phyloP scores from a whole-genome alignment of 805 yeast species.

The Cyberlindnera xylosilytica region DNA sequence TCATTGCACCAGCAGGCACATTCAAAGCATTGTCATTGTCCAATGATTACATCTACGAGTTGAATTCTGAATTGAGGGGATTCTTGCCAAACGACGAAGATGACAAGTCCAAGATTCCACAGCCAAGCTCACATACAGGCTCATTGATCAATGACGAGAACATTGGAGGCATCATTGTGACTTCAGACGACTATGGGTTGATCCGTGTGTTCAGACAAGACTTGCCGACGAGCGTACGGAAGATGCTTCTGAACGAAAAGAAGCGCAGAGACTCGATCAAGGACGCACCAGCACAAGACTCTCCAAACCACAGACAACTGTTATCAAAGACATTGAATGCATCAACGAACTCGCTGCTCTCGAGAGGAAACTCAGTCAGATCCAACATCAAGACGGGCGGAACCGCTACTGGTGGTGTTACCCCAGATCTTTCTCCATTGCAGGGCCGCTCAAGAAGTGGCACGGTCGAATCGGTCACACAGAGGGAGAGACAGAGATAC shows the following conservation, averaged over 20 bases:
- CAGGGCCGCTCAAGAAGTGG: constrained; percentile 20
- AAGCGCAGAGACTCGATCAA: not conserved
- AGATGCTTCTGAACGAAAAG: constrained; percentile 28
- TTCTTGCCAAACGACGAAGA: constrained; percentile 2
- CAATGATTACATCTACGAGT: constrained; percentile 76
- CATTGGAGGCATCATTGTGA: constrained; percentile 55
- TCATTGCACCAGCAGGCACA: constrained; percentile 73
- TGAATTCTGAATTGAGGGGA: constrained; percentile 33
- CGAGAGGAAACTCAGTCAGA: constrained; percentile 17
- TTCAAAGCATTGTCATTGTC: constrained; percentile 63
- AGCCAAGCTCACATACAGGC: constrained; percentile 1
- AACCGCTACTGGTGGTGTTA: not conserved
- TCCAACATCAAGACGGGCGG: not conserved
- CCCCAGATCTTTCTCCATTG: constrained; percentile 1
- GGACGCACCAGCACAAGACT: not conserved
- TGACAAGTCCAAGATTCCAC: not conserved
- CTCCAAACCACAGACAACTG: constrained; percentile 2
- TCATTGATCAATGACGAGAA: constrained; percentile 28
- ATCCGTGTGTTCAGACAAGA: constrained; percentile 82
- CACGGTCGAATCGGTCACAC: constrained; percentile 16
- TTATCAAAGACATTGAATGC: constrained; percentile 16
- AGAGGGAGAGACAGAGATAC: not conserved
- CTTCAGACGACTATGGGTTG: constrained; percentile 71
- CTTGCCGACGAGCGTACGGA: constrained; percentile 50
- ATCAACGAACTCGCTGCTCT: constrained; percentile 17